Conservation (phyloP, 352 stramenopile species). For the Phytopythium delawarense region DNA sequence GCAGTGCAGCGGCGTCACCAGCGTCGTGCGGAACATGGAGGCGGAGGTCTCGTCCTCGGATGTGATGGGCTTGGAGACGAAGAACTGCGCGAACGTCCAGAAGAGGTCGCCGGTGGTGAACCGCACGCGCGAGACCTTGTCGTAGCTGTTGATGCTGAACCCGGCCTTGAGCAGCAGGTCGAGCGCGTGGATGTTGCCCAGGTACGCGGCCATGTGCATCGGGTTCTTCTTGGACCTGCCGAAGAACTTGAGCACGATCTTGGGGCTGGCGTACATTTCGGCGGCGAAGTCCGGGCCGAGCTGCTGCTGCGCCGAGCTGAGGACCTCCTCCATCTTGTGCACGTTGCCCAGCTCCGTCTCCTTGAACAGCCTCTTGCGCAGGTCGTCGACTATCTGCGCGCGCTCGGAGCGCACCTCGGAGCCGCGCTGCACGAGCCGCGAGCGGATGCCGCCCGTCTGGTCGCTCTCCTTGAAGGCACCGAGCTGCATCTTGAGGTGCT, state of each 20-base stretch:
- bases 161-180: constrained; percentile 44
- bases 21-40: constrained; percentile 65
- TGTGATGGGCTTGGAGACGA: constrained; percentile 44
- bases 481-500: constrained; percentile 85
- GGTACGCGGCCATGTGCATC: constrained; percentile 64
- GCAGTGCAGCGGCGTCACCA: constrained; percentile 67
- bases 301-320: constrained; percentile 39
- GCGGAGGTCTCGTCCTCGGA: constrained; percentile 44
- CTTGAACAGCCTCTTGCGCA: constrained; percentile 75
- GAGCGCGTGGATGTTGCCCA: constrained; percentile 62
- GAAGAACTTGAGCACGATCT: constrained; percentile 51
- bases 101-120: constrained; percentile 81
- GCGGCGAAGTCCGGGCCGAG: constrained; percentile 57
- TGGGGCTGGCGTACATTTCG: constrained; percentile 56
- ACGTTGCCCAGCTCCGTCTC: constrained; percentile 63
- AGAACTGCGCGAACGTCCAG: constrained; percentile 65
- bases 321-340: constrained; percentile 41
- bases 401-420: constrained; percentile 42
- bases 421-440: constrained; percentile 28
- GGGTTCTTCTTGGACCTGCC: constrained; percentile 78
- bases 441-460: constrained; percentile 75
- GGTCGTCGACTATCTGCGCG: constrained; percentile 35
- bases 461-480: constrained; percentile 79
- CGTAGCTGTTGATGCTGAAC: constrained; percentile 58
- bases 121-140: constrained; percentile 69